Conservation (phyloP, 495 filamentous ascomycete species). For the Aspergillus olivimuriae region DNA sequence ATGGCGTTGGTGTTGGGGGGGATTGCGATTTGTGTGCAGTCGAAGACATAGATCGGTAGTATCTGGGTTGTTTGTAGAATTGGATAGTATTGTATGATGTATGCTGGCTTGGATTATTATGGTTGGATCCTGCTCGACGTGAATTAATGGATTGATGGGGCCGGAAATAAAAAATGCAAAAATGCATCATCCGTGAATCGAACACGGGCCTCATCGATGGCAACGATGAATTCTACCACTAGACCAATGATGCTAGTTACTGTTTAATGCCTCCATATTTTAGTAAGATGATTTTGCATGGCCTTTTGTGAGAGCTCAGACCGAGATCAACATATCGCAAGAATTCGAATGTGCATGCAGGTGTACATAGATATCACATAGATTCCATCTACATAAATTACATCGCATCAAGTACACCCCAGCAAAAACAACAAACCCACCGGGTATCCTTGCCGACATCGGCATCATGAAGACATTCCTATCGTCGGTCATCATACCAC, state of each 20-base stretch:
- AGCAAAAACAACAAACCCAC: slow-evolving; percentile 2
- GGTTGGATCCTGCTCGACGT: too few species aligned
- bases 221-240: slow-evolving; percentile 57
- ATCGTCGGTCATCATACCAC: slow-evolving; percentile 17
- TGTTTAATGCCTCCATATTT: too few species aligned
- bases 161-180: slow-evolving; percentile 13
- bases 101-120: too few species aligned
- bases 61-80: background rate
- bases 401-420: background rate
- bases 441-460: slow-evolving; percentile 11
- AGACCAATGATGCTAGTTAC: slow-evolving; percentile 45
- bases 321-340: too few species aligned
- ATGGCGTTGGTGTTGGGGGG: slow-evolving; percentile 76
- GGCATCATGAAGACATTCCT: slow-evolving; percentile 6
- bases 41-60: slow-evolving; percentile 36
- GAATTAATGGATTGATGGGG: background rate
- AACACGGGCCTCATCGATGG: slow-evolving; percentile 55
- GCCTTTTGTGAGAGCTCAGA: too few species aligned
- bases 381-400: background rate
- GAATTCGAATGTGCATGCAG: too few species aligned
- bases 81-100: background rate
- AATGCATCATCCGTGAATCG: slow-evolving; percentile 52
- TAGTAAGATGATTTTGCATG: too few species aligned
- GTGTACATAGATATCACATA: background rate
- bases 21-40: slow-evolving; percentile 80